Base-by-base conservation (phyloP, 2,329 filamentous ascomycete species). In the Talaromyces amestolkiae region DNA sequence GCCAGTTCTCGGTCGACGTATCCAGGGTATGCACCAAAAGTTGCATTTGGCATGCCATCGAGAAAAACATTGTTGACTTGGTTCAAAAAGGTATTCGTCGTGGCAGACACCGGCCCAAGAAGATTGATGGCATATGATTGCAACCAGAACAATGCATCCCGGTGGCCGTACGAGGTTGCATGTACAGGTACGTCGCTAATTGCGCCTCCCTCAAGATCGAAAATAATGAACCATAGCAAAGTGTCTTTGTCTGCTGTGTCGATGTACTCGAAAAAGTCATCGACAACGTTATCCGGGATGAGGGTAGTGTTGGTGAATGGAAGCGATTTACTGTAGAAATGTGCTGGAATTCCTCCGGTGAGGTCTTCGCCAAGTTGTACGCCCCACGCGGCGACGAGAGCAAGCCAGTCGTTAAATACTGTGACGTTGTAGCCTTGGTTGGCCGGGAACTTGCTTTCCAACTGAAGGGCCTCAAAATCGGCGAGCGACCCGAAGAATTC, bases 141-240 rank as follows among this genome's bases (percentile, higher is more conserved):
- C 71, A 87, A 83, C 77, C 87, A 88, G 75, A 89, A 84, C 47
- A 89, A 70, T 68, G 86, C 86, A 77, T 90, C 85, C 56, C 88
- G 84, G 70, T 90, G 87, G 0, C 84, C 82, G 70, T 88, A 90
- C 8, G 87, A 83, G 0, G 87, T 89, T 10, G 83, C 83, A 69
- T 87, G 80, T 67, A 74, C 73, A 0, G 86, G 76, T 1, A 85
- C 77, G 65, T 89, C 86, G 69, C 81, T 82, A 60, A 86, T 81
- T 13, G 86, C 86, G 10, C 88, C 88, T 51, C 86, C 87, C 17
- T 83, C 80, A 1, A 85, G 81, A 71, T 89, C 85, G 70, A 89
- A 89, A 51, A 89, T 87, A 65, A 88, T 76, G 70, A 85, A 85
- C 86, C 87, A 89, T 2, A 86, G 68, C 1, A 83, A 73, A 0